Conservation (phyloP, 2,329 filamentous ascomycete genomes). For the Fusarium sp. region DNA sequence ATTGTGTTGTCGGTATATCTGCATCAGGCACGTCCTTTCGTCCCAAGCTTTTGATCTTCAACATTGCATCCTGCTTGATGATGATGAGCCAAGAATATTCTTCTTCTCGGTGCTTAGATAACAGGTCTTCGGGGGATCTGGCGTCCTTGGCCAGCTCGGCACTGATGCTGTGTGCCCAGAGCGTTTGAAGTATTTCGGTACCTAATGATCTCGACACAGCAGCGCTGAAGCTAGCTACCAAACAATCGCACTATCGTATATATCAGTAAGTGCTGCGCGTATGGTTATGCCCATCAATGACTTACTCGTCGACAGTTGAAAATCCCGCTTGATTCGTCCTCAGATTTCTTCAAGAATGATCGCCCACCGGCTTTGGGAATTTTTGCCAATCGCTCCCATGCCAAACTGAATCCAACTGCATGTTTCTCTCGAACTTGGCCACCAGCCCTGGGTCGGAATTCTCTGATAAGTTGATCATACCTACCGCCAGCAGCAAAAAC, state of each 20-base stretch:
- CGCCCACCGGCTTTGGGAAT: conserved; percentile 65
- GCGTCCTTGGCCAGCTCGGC: conserved; percentile 87
- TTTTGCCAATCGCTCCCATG: conserved; percentile 82
- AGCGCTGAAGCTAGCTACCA: conserved; percentile 87
- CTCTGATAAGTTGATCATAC: conserved; percentile 88
- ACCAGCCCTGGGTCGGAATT: conserved; percentile 76
- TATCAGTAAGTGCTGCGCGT: background rate
- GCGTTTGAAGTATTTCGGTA: conserved; percentile 76
- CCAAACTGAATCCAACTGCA: conserved; percentile 90
- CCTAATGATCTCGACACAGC: conserved; percentile 78
- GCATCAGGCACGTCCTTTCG: conserved; percentile 78
- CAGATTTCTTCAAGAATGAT: conserved; percentile 72
- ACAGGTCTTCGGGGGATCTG: conserved; percentile 79
- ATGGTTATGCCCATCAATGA: conserved; percentile 12
- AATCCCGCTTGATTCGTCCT: conserved; percentile 65
- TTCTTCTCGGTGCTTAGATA: conserved; percentile 78
- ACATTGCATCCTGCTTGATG: conserved; percentile 77
- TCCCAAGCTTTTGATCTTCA: conserved; percentile 82
- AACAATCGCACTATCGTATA: conserved; percentile 75
- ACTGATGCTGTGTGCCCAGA: conserved; percentile 86
- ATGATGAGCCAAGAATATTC: conserved; percentile 87
- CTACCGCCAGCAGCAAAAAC: conserved; percentile 93
- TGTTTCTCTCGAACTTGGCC: conserved; percentile 72
- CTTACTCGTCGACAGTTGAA: conserved; percentile 71
- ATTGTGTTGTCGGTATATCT: conserved; percentile 76